A percentile compares a stretch with the other conserved stretches of the same genome.
phyloP scores from a whole-genome alignment of 192 early-diverging fungal genomes.

The Podila epicladia region DNA sequence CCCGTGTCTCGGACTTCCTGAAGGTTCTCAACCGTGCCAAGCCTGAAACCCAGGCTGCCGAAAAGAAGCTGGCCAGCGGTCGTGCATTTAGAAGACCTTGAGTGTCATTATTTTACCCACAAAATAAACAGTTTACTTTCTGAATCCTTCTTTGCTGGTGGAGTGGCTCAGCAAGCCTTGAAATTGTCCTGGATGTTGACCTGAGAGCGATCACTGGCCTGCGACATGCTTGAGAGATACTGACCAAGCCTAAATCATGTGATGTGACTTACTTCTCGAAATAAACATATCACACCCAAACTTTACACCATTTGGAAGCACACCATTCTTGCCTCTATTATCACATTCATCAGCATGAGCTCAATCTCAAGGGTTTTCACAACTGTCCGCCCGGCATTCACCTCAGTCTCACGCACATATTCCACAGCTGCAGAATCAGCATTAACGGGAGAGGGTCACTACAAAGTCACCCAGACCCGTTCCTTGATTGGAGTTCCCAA shows the following conservation, averaged over 20 bases:
- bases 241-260: not conserved
- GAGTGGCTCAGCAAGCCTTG: no score
- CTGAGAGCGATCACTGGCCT: no score
- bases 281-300: not conserved
- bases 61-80: slow-evolving; percentile 77
- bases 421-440: slow-evolving; percentile 16
- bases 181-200: no score
- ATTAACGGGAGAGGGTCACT: slow-evolving; percentile 23
- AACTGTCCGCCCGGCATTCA: slow-evolving; percentile 17
- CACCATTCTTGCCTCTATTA: not conserved
- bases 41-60: slow-evolving; percentile 82
- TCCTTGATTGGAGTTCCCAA: slow-evolving; percentile 50
- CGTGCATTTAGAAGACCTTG: slow-evolving; percentile 41
- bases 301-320: not conserved
- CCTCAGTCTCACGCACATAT: slow-evolving; percentile 24
- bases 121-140: no score
- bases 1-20: slow-evolving; percentile 93
- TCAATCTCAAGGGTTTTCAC: slow-evolving; percentile 35
- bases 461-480: slow-evolving; percentile 46
- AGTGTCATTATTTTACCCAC: not conserved
- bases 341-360: slow-evolving; percentile 18
- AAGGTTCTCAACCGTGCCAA: slow-evolving; percentile 99
- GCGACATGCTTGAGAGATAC: no score
- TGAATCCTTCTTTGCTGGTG: no score
- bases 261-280: not conserved